Evolutionary conservation across 106 monocot genomes (phyloP).

Genomic region (Phalaenopsis aphrodite): DNA sequence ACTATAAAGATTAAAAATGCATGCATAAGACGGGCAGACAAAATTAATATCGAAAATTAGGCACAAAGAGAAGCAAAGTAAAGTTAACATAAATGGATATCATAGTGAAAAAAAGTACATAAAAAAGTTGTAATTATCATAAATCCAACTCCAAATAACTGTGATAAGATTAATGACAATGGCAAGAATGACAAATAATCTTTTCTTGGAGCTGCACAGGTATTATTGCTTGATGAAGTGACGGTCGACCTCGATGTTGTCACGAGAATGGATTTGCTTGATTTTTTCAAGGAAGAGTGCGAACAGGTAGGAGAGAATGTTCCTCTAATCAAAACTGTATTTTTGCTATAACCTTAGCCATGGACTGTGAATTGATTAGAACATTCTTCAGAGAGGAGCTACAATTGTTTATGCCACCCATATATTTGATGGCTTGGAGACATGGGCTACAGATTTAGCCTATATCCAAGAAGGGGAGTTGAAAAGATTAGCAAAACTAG

Average conservation of each 20-base stretch:
- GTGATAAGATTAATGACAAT: neutral
- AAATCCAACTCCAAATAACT: too few species aligned
- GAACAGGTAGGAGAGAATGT: conserved; percentile 40
- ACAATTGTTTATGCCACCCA: conserved; percentile 96
- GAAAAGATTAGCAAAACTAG: conserved; percentile 45
- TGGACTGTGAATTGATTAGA: neutral
- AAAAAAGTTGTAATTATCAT: too few species aligned
- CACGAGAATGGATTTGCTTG: conserved; percentile 92
- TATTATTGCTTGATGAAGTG: conserved; percentile 83
- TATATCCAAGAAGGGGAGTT: conserved; percentile 93
- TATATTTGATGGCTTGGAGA: conserved; percentile 92
- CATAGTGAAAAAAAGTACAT: too few species aligned
- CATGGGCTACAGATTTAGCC: conserved; percentile 82
- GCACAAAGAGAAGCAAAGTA: too few species aligned
- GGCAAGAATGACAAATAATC: neutral
- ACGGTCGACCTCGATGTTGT: conserved; percentile 98
- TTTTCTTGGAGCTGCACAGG: conserved; percentile 30
- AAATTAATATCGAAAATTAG: too few species aligned
- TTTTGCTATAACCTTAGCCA: neutral
- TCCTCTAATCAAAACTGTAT: neutral
- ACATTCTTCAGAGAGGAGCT: conserved; percentile 69
- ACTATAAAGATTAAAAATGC: too few species aligned
- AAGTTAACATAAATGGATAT: too few species aligned
- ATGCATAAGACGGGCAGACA: too few species aligned
- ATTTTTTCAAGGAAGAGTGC: conserved; percentile 96